These are phyloP conservation scores for Chlorella sorokiniana DNA, from an alignment of 139 green algal species.

Conservation along the genomic window DNA sequence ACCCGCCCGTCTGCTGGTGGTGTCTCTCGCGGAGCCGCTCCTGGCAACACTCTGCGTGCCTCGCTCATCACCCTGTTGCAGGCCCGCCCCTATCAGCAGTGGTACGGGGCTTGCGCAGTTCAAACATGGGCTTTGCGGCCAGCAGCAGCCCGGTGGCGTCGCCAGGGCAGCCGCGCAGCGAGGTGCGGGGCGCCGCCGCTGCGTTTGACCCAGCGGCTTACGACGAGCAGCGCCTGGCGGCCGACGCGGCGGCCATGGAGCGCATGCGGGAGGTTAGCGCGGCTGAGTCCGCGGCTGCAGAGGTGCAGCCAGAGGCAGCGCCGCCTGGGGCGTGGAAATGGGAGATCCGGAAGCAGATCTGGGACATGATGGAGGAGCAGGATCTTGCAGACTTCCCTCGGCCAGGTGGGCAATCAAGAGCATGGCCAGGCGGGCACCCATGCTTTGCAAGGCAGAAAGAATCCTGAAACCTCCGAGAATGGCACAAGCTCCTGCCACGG, in stretches of 20 bases:
- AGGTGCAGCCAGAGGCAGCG: background rate
- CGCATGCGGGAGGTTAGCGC: background rate
- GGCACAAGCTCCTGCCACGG: too few species aligned
- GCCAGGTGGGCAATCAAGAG: constrained; percentile 9
- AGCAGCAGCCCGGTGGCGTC: too few species aligned
- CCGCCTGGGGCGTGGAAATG: constrained; percentile 75
- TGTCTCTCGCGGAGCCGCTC: too few species aligned
- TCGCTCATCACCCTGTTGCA: too few species aligned
- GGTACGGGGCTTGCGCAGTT: too few species aligned
- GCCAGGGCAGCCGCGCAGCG: background rate
- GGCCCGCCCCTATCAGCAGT: too few species aligned
- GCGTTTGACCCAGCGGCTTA: background rate
- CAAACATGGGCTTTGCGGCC: too few species aligned
- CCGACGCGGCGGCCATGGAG: background rate
- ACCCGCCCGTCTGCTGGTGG: too few species aligned
- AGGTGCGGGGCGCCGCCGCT: background rate
- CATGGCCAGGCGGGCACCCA: background rate
- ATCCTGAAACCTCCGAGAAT: background rate
- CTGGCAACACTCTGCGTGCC: too few species aligned
- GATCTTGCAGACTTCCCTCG: constrained; percentile 60
- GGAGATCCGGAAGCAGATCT: constrained; percentile 74
- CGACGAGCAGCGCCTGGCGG: background rate
- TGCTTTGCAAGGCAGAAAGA: background rate
- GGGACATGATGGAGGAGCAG: constrained; percentile 73
- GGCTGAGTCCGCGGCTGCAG: constrained; percentile 3